A percentile compares a stretch with the other conserved stretches of the same genome.
phyloP scores from a whole-genome alignment of 805 yeast species.

The Wickerhamia fluorescens region DNA sequence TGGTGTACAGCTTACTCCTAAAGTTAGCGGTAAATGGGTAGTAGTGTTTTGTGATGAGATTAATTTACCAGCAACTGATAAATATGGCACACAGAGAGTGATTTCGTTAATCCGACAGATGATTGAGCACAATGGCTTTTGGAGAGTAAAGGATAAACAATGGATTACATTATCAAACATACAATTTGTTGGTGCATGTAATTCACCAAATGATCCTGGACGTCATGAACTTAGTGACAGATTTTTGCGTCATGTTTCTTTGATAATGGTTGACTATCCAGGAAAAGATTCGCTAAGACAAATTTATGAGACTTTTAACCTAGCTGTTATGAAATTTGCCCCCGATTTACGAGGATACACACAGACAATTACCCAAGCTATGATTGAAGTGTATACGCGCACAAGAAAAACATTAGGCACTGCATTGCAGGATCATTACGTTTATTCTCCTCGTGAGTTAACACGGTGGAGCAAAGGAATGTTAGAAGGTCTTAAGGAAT shows the following conservation, averaged over 20 bases:
- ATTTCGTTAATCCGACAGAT: constrained; percentile 70
- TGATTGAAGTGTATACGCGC: constrained; percentile 53
- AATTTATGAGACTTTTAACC: constrained; percentile 57
- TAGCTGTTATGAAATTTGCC: constrained; percentile 49
- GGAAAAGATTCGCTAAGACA: constrained; percentile 50
- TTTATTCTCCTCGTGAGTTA: constrained; percentile 84
- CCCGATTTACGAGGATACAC: constrained; percentile 56
- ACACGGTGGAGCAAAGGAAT: constrained; percentile 86
- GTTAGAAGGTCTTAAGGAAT: constrained; percentile 38
- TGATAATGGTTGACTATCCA: constrained; percentile 78
- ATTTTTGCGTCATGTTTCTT: constrained; percentile 58
- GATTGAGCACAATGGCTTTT: constrained; percentile 69
- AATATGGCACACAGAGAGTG: constrained; percentile 66
- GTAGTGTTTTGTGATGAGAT: constrained; percentile 90
- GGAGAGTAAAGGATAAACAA: constrained; percentile 49
- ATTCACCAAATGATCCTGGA: constrained; percentile 80
- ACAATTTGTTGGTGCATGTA: constrained; percentile 93
- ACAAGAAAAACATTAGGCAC: constrained; percentile 37
- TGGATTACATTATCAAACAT: constrained; percentile 65
- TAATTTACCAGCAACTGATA: constrained; percentile 69
- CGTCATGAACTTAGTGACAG: constrained; percentile 51
- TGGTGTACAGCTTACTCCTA: constrained; percentile 55
- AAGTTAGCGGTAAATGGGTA: constrained; percentile 55
- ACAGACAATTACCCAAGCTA: constrained; percentile 48
- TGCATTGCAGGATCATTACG: constrained; percentile 47